Base-by-base conservation (phyloP, 768 basidiomycete genomes). In the Phylloporus sp. region DNA sequence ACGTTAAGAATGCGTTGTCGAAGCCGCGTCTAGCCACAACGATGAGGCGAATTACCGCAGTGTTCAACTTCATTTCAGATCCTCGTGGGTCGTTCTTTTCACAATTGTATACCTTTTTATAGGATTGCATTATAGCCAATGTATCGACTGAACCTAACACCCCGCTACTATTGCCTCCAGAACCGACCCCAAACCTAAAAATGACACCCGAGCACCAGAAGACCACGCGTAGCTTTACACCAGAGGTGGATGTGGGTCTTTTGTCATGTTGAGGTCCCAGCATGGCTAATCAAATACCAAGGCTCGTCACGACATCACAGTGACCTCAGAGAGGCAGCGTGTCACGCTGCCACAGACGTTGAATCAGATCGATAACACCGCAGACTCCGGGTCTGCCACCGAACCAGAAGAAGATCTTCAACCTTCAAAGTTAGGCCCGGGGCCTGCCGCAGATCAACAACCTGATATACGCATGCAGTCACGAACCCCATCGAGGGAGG, bases 1-100 rank as follows among this genome's bases (percentile, higher is more conserved):
- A 89, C 67, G 73, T 89, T 56, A 85, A 79, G 67, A 83, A 86
- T 70, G 80, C 80, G 5, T 67, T 91, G 56, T 80, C 84, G 26
- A 85, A 79, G 61, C 85, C 88, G 31, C 81, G 84, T 49, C 64
- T 84, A 29, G 79, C 86, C 29, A 86, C 85, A 29, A 76, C 80
- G 15, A 72, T 91, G 38, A 78, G 80, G 53, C 84, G 88, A 47
- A 80, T 88, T 72, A 81, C 86, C 9, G 85, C 88, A 22, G 71
- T 85, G 60, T 80, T 86, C 62, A 86, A 87, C 67, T 85, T 83
- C 69, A 66, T 75, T 48, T 68, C 80, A 54, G 79, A 84, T 43
- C 77, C 80, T 59, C 86, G 88, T 89, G 60, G 67, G 87, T 75
- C 32, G 40, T 39, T 26, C 49, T 44, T 49, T 57, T 28, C 42